These are phyloP conservation scores for Fusarium sp. DNA, from an alignment of 2,329 filamentous ascomycete genomes.

Conservation along the genomic window DNA sequence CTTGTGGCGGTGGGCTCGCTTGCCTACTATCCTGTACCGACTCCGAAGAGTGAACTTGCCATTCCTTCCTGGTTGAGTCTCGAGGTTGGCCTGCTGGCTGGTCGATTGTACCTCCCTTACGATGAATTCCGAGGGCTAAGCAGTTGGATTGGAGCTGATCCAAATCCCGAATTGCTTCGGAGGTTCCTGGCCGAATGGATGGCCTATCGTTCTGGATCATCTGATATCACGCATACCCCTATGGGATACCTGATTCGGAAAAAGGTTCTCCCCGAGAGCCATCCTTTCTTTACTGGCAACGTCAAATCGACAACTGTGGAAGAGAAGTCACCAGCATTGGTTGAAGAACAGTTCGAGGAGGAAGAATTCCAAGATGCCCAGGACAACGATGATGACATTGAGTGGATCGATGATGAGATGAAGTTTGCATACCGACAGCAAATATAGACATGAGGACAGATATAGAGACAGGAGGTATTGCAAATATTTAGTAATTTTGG, in stretches of 20 bases:
- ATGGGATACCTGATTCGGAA: neutral
- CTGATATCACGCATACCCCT: slow-evolving; percentile 6
- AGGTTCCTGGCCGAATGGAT: neutral
- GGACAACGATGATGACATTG: too few relatives aligned
- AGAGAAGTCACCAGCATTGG: neutral
- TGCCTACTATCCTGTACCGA: neutral
- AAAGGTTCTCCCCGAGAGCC: neutral
- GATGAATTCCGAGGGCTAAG: neutral
- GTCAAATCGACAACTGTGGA: neutral
- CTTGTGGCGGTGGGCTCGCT: neutral
- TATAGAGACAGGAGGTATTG: too few relatives aligned
- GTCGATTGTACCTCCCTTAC: slow-evolving; percentile 8
- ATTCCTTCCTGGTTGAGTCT: slow-evolving; percentile 6
- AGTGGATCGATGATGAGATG: too few relatives aligned
- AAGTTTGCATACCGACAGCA: too few relatives aligned
- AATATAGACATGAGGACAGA: too few relatives aligned
- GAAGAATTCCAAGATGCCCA: too few relatives aligned
- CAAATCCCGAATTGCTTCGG: neutral
- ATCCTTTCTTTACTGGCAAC: neutral
- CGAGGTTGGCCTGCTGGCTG: slow-evolving; percentile 6
- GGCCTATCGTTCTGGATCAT: neutral
- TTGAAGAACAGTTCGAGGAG: too few relatives aligned
- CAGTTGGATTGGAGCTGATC: neutral
- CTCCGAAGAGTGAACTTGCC: neutral
- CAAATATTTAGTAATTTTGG: too few relatives aligned